Percentiles rank a stretch among this genome's conserved stretches.
phyloP scores from a whole-genome alignment of 2,329 filamentous ascomycete species.

The Cyclaneusma minus region DNA sequence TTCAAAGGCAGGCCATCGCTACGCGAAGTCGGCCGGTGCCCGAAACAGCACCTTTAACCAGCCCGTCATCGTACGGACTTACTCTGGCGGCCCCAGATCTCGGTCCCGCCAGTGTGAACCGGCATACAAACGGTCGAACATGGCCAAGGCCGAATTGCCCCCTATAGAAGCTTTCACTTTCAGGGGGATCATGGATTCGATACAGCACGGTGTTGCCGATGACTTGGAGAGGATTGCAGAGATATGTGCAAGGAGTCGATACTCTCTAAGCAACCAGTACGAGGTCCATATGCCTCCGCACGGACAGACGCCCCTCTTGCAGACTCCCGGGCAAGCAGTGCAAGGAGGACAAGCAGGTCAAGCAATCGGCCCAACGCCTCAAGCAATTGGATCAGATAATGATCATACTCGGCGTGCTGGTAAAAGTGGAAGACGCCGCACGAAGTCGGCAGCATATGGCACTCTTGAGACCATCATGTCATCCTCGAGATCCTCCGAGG shows the following conservation, averaged over 20 bases:
- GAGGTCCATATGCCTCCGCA: slow-evolving; percentile 49
- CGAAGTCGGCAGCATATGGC: slow-evolving; percentile 32
- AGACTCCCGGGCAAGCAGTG: slow-evolving; percentile 10
- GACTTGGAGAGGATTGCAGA: slow-evolving; percentile 51
- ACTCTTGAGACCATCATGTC: slow-evolving; percentile 54
- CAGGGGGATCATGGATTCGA: slow-evolving; percentile 45
- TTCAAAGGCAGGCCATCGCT: slow-evolving; percentile 25
- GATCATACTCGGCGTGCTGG: slow-evolving; percentile 22
- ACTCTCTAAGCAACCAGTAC: slow-evolving; percentile 51
- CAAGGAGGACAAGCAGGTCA: slow-evolving; percentile 12
- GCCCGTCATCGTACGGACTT: slow-evolving; percentile 50
- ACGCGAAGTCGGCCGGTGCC: slow-evolving; percentile 38
- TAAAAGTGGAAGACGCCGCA: slow-evolving; percentile 12
- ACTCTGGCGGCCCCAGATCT: slow-evolving; percentile 31
- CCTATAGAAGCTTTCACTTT: slow-evolving; percentile 49
- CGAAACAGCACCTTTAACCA: slow-evolving; percentile 43
- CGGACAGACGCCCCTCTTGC: slow-evolving; percentile 33
- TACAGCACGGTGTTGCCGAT: slow-evolving; percentile 32
- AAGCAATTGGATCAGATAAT: slow-evolving; percentile 40
- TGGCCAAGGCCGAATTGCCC: slow-evolving; percentile 30
- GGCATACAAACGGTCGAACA: slow-evolving; percentile 6
- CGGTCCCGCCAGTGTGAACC: slow-evolving; percentile 14
- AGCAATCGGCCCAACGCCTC: slow-evolving; percentile 35
- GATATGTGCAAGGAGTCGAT: slow-evolving; percentile 48
- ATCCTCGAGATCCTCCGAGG: slow-evolving; percentile 46